phyloP scores from a whole-genome alignment of 2,329 filamentous ascomycete genomes.

The Chaetomium globosum region DNA sequence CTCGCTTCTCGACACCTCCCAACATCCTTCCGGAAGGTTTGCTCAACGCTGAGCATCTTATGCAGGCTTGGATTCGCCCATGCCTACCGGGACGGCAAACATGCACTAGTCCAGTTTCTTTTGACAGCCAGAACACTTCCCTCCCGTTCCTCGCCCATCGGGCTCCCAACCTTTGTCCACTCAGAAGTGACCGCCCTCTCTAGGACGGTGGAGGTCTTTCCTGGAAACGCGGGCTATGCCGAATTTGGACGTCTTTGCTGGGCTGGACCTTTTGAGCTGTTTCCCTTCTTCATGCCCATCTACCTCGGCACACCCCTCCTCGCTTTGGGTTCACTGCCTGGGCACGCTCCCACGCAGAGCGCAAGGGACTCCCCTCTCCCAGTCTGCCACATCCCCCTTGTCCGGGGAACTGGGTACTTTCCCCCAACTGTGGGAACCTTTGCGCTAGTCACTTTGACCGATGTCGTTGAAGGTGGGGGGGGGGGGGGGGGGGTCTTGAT shows the following conservation, averaged over 20 bases:
- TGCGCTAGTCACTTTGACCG: slow-evolving; percentile 15
- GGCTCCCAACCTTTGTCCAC: slow-evolving; percentile 8
- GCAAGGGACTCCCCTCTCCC: background rate
- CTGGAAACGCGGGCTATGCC: slow-evolving; percentile 30
- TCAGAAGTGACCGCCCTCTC: slow-evolving; percentile 13
- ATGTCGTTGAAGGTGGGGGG: background rate
- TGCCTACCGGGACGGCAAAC: background rate
- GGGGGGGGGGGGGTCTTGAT: too few relatives aligned
- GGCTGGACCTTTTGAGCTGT: slow-evolving; percentile 17
- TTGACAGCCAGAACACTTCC: background rate
- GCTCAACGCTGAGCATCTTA: background rate
- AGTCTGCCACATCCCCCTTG: slow-evolving; percentile 14
- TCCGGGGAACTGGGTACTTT: slow-evolving; percentile 17
- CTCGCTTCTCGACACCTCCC: background rate
- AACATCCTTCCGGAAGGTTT: background rate
- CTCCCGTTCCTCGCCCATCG: background rate
- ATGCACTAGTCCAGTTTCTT: slow-evolving; percentile 8
- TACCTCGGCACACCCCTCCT: slow-evolving; percentile 26
- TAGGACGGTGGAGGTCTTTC: slow-evolving; percentile 17
- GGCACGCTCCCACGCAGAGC: slow-evolving; percentile 6
- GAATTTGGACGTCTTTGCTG: slow-evolving; percentile 28
- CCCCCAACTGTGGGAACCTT: slow-evolving; percentile 9
- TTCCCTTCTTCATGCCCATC: slow-evolving; percentile 8
- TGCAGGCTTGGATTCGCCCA: background rate
- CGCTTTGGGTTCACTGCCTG: background rate